phyloP scores from a whole-genome alignment of 768 basidiomycete species.

The Lyophyllum shimeji region DNA sequence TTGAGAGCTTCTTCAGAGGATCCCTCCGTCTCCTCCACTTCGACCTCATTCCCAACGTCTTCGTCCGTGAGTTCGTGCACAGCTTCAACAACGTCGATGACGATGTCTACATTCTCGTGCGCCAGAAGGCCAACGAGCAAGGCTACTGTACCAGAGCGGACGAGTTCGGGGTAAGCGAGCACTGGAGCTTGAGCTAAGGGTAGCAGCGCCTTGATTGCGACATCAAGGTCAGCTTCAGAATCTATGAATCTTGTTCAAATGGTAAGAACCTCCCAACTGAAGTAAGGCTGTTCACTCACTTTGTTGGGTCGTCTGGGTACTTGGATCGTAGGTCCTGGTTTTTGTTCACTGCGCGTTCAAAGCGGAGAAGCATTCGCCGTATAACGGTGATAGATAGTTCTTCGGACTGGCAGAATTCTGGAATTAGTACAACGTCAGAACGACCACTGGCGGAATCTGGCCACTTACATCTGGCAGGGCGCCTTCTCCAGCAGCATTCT shows the following conservation, averaged over 20 bases:
- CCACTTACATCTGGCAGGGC: slow-evolving; percentile 66
- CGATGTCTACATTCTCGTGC: slow-evolving; percentile 97
- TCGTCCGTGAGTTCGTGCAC: slow-evolving; percentile 96
- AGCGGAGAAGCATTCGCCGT: slow-evolving; percentile 69
- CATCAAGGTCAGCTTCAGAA: slow-evolving; percentile 94
- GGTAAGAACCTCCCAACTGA: neutral
- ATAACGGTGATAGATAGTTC: slow-evolving; percentile 69
- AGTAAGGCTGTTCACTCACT: slow-evolving; percentile 42
- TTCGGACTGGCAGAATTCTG: slow-evolving; percentile 46
- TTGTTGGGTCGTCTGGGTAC: slow-evolving; percentile 88
- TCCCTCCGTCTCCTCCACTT: slow-evolving; percentile 65
- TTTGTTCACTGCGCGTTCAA: slow-evolving; percentile 90
- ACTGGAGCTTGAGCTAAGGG: slow-evolving; percentile 83
- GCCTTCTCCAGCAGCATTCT: slow-evolving; percentile 63
- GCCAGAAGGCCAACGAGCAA: slow-evolving; percentile 83
- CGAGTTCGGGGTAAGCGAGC: slow-evolving; percentile 86
- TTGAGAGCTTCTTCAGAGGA: slow-evolving; percentile 67
- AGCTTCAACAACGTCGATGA: slow-evolving; percentile 92
- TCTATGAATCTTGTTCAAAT: slow-evolving; percentile 82
- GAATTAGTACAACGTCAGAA: slow-evolving; percentile 20
- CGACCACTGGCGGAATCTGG: slow-evolving; percentile 1
- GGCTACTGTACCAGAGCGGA: slow-evolving; percentile 68
- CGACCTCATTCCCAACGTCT: slow-evolving; percentile 81
- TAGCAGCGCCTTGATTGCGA: slow-evolving; percentile 82
- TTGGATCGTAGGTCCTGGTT: slow-evolving; percentile 98